Base-by-base conservation (phyloP, 2,329 filamentous ascomycete species). In the Aspergillus cejpii region DNA sequence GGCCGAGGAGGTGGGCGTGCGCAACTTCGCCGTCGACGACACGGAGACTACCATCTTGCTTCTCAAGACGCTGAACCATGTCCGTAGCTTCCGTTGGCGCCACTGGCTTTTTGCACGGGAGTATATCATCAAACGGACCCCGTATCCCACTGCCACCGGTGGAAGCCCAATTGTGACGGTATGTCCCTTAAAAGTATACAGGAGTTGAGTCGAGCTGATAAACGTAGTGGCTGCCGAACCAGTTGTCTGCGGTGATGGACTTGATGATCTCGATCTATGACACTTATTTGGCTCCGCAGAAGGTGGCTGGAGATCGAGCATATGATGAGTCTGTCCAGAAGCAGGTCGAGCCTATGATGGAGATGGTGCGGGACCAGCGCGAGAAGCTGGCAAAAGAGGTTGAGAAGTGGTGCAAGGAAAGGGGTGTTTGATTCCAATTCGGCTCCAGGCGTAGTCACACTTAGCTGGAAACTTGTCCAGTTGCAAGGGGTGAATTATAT, bases 31-130 rank as follows among this genome's bases (percentile, higher is more conserved):
- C 1, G 50, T 64, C 17, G 51, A 65, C 20, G 65, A 71, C 40
- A 60, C 62, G 2, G 64, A 70, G 47, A 68, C 70, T 0, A 60
- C 65, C 0, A 65, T 71, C 3, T 58, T 74, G 1, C 70, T 72
- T 47, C 60, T 74, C n/a, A 66, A 67, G 48, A 64, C 67, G 0
- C 57, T 74, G 8, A 66, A 74, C 49, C 71, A 74, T 47, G 68
- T 74, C 4, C 66, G 71, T 42, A 72, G 70, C 51, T 74, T 74
- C 62, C 66, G 71, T 39, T 74, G 71, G 71, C 63, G 71, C 1
- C 71, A 74, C 49, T 74, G 71, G 71, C 50, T 73, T 28, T 74
- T 74, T 41, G 69, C 69, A 1, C 58, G 70, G 23, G 71, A 74
- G 55, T 74, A 74, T 45, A 74, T 74, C 37, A 71, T 74, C 51